These are phyloP conservation scores for Bothriochloa decipiens DNA, from an alignment of 176 grass and related monocot genomes.

Conservation along the genomic window DNA sequence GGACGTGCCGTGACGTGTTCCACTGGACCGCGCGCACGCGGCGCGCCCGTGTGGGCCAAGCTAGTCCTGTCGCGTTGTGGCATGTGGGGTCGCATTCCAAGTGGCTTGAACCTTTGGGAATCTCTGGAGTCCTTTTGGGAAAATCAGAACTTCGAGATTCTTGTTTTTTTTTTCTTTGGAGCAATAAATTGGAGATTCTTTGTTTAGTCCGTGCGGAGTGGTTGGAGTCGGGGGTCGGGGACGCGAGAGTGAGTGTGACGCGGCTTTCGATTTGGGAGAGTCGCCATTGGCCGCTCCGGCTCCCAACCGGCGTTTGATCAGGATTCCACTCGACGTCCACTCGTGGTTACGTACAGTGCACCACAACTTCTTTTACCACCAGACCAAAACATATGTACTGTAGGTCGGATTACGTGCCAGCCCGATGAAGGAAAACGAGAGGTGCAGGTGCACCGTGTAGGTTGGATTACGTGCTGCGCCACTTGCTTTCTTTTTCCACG, in stretches of 20 bases:
- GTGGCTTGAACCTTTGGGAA: constrained; percentile 41
- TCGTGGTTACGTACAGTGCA: too few relatives aligned
- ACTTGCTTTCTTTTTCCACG: too few relatives aligned
- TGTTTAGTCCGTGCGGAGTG: background rate
- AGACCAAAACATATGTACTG: too few relatives aligned
- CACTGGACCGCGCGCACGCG: background rate
- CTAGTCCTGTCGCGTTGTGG: background rate
- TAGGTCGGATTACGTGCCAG: too few relatives aligned
- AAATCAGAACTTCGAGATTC: background rate
- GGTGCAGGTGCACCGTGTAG: too few relatives aligned
- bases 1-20: accelerated
- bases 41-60: accelerated
- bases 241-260: too few relatives aligned
- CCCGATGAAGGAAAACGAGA: too few relatives aligned
- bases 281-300: background rate
- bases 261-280: background rate
- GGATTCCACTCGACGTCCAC: background rate
- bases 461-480: too few relatives aligned
- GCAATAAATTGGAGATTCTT: background rate
- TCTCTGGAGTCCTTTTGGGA: background rate
- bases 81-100: constrained; percentile 10
- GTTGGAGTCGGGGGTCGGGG: too few relatives aligned
- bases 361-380: too few relatives aligned
- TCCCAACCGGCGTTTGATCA: background rate
- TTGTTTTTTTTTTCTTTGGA: background rate